Evolutionary conservation across 805 yeast genomes (phyloP), one percentile per base, ranked within the genome.

Genomic region (Hanseniaspora lindneri): DNA sequence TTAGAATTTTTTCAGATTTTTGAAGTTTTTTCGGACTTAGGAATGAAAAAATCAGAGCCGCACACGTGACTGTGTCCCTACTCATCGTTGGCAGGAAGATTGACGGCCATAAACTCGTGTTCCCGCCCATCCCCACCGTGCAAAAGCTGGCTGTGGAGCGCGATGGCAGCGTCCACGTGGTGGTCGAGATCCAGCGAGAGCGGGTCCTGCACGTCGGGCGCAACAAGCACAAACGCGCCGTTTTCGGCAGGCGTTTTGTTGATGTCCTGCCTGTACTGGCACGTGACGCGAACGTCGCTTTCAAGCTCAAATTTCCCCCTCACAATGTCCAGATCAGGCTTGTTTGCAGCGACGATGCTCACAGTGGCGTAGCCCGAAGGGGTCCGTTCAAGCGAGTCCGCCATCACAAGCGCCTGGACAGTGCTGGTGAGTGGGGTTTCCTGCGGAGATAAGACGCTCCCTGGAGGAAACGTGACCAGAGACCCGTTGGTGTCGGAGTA

Each of bases 71-170:
- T n/a, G n/a, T n/a, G n/a, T 16, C 7, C 30, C 23, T 28, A 34
- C 8, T 44, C 48, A 37, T 44, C 48, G 10, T 44, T 44, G 23
- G 29, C 27, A 24, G 49, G 49, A 7, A 46, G 25, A n/a, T 39
- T 25, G 3, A 46, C 39, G 7, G 49, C 37, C 43, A 46, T 39
- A 17, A 46, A 46, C 16, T 39, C 49, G 4, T 28, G 17, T 5
- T 42, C 47, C 1, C 27, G 21, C 6, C 17, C 17, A 4, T 23
- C 7, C 10, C 17, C 16, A n/a, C n/a, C n/a, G n/a, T n/a, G n/a
- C 17, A 29, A 1, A 5, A 44, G 10, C 13, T 5, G 8, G 27
- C 27, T 21, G 20, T 39, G 39, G 3, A 40, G 24, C 10, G 2
- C 11, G 3, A 19, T 39, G 11, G 49, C 49, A 14, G 32, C 14